phyloP scores from a whole-genome alignment of 2,329 filamentous ascomycete species.

The Cordyceps cateniannulata region DNA sequence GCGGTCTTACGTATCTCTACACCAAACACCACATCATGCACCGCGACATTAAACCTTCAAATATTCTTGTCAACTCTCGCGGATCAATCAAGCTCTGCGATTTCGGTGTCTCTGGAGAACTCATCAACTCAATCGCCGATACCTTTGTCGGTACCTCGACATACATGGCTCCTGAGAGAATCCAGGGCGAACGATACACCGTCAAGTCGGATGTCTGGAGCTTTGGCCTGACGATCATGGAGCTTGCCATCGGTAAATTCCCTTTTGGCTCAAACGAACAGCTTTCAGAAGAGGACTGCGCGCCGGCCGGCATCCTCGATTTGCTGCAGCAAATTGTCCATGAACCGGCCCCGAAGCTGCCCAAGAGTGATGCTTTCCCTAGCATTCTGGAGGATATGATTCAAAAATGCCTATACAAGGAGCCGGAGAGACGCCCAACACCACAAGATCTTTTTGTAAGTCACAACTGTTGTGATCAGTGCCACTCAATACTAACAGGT shows the following conservation, averaged over 20 bases:
- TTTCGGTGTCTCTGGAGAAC: slow-evolving; percentile 96
- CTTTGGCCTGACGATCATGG: slow-evolving; percentile 92
- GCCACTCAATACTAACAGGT: not conserved
- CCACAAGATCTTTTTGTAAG: slow-evolving; percentile 88
- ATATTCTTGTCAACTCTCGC: slow-evolving; percentile 90
- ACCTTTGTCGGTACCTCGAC: slow-evolving; percentile 98
- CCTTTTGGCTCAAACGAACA: slow-evolving; percentile 76
- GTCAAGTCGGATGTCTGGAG: slow-evolving; percentile 99
- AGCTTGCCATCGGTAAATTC: slow-evolving; percentile 94
- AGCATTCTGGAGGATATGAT: slow-evolving; percentile 94
- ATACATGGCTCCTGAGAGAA: slow-evolving; percentile 98
- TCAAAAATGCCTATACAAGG: slow-evolving; percentile 88
- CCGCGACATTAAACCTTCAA: slow-evolving; percentile 96
- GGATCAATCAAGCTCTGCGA: slow-evolving; percentile 97
- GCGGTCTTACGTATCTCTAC: slow-evolving; percentile 91
- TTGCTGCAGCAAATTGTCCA: slow-evolving; percentile 95
- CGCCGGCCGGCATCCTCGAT: slow-evolving; percentile 91
- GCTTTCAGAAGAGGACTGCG: slow-evolving; percentile 66
- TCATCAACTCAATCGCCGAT: slow-evolving; percentile 96
- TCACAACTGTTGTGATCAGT: slow-evolving; percentile 7
- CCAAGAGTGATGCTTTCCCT: slow-evolving; percentile 96
- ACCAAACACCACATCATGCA: slow-evolving; percentile 97
- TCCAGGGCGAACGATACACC: slow-evolving; percentile 93
- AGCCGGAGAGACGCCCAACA: slow-evolving; percentile 80
- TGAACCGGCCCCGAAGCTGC: slow-evolving; percentile 85